Evolutionary conservation across 2,329 filamentous ascomycete species (phyloP).

Genomic region (Echinosphaeria canescens): DNA sequence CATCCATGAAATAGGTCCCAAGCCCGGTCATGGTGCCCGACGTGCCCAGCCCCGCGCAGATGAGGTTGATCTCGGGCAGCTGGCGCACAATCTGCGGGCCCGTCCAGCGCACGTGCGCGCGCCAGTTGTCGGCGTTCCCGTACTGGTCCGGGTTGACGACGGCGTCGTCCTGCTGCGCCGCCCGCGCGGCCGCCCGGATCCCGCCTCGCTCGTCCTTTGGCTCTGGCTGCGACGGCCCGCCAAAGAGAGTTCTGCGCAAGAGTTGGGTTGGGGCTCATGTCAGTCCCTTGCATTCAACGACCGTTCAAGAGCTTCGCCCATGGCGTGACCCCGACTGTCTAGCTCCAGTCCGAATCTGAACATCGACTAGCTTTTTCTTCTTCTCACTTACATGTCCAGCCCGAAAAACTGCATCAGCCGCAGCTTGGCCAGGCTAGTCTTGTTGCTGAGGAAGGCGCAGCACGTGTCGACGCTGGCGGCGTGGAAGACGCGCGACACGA

Average conservation of each 20-base stretch:
- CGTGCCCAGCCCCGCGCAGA: conserved; percentile 29
- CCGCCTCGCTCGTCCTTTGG: conserved; percentile 4
- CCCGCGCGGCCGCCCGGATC: conserved; percentile 3
- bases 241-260: conserved; percentile 3
- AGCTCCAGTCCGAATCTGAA: too few species aligned
- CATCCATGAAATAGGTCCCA: conserved; percentile 20
- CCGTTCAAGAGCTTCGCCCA: neutral
- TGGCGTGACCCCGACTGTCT: too few species aligned
- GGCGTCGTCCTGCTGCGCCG: conserved; percentile 1
- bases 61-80: conserved; percentile 23
- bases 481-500: conserved; percentile 27
- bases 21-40: conserved; percentile 21
- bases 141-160: conserved; percentile 5
- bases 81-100: conserved; percentile 28
- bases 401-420: conserved; percentile 37
- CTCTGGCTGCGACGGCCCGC: conserved; percentile 5
- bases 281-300: neutral
- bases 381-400: conserved; percentile 25
- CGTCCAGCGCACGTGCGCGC: conserved; percentile 27
- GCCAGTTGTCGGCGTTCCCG: conserved; percentile 14
- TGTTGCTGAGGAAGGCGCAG: conserved; percentile 33
- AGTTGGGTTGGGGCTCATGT: neutral
- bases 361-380: too few species aligned
- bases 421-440: conserved; percentile 28
- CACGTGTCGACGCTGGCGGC: conserved; percentile 27